Evolutionary conservation across 768 basidiomycete species (phyloP).

Genomic region (Dioszegia aurantiaca): DNA sequence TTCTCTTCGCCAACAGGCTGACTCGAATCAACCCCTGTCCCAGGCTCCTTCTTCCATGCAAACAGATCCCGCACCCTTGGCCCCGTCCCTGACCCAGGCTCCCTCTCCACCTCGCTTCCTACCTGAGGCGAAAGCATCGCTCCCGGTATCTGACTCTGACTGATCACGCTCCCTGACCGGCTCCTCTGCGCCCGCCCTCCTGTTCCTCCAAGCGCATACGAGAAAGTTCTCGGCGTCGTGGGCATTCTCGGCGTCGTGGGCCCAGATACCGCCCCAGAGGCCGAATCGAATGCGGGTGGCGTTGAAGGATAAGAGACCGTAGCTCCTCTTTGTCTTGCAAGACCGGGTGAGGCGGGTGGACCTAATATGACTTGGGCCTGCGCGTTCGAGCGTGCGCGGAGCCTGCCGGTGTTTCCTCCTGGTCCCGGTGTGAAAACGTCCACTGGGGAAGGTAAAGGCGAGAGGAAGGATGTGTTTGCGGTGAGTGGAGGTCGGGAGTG

Average conservation of each 20-base stretch:
- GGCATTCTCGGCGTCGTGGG: slow-evolving; percentile 10
- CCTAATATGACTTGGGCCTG: background rate
- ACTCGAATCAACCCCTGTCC: background rate
- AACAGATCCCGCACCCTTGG: slow-evolving; percentile 7
- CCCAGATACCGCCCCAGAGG: slow-evolving; percentile 6
- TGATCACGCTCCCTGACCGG: slow-evolving; percentile 17
- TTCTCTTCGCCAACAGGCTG: background rate
- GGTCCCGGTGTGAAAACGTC: slow-evolving; percentile 2
- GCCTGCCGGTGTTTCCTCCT: background rate
- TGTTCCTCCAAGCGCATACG: slow-evolving; percentile 50
- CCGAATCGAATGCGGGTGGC: background rate
- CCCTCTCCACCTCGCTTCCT: background rate
- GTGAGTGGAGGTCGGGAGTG: slow-evolving; percentile 33
- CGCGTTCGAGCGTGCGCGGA: background rate
- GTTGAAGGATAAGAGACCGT: slow-evolving; percentile 4
- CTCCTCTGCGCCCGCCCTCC: slow-evolving; percentile 50
- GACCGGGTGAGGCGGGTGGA: background rate
- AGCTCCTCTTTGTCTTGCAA: slow-evolving; percentile 4
- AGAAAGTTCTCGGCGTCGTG: slow-evolving; percentile 16
- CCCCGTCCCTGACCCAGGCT: background rate
- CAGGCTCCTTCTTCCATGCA: background rate
- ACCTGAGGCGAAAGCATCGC: background rate
- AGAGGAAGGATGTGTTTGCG: slow-evolving; percentile 28
- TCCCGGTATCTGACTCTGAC: slow-evolving; percentile 4
- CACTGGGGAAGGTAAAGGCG: slow-evolving; percentile 16